Conservation (phyloP, 108 stramenopile species). For the Schizochytrium sp. region DNA sequence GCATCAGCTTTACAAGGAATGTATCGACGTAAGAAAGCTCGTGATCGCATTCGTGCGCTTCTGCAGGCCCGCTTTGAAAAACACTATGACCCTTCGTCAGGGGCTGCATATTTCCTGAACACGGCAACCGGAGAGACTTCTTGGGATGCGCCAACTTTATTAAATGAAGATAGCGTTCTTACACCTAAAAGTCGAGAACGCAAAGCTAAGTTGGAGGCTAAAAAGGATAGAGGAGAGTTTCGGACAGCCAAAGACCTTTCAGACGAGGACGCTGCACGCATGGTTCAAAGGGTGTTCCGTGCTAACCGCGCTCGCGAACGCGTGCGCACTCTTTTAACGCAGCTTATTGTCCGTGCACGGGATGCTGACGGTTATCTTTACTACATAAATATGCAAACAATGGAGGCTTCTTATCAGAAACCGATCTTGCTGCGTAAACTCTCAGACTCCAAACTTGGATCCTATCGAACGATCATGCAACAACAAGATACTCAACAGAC, state of each 20-base stretch:
- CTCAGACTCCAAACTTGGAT: not conserved
- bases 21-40: slow-evolving; percentile 3
- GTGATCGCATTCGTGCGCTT: not conserved
- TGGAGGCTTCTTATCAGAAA: slow-evolving; percentile 6
- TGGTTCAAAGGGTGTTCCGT: slow-evolving; percentile 50
- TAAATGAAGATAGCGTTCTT: not conserved
- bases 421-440: slow-evolving; percentile 28
- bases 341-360: not conserved
- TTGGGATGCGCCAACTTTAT: not conserved
- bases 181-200: not conserved
- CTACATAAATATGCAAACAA: slow-evolving; percentile 1
- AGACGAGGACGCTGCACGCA: not conserved
- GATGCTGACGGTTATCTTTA: slow-evolving; percentile 28
- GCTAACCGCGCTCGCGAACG: not conserved
- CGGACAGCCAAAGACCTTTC: not conserved
- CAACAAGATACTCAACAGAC: not conserved
- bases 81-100: not conserved
- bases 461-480: not conserved
- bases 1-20: slow-evolving; percentile 1
- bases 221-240: not conserved
- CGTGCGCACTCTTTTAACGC: not conserved
- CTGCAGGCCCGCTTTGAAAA: slow-evolving; percentile 18
- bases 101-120: not conserved
- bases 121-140: slow-evolving; percentile 4
- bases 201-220: not conserved